Evolutionary conservation across 2,329 filamentous ascomycete genomes (phyloP).

Genomic region (Aspergillus sp.): DNA sequence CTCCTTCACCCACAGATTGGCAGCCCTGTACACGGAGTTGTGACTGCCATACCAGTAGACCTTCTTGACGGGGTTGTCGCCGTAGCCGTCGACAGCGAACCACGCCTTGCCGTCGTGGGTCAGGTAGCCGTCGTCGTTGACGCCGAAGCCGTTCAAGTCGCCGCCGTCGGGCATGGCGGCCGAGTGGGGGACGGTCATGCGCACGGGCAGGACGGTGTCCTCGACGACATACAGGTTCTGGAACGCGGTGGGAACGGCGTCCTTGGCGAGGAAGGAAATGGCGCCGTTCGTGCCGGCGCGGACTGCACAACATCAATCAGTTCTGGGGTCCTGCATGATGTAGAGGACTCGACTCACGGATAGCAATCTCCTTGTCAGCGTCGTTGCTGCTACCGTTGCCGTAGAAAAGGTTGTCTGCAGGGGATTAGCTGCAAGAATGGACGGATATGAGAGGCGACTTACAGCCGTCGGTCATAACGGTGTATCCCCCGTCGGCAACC

Average conservation of each 20-base stretch:
- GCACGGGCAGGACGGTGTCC: slow-evolving; percentile 11
- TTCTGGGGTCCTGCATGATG: no score
- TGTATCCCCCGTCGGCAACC: slow-evolving; percentile 7
- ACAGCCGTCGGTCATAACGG: slow-evolving; percentile 15
- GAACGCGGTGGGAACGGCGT: slow-evolving; percentile 16
- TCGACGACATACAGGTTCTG: slow-evolving; percentile 21
- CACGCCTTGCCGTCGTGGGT: slow-evolving; percentile 16
- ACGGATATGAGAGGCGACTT: slow-evolving; percentile 2
- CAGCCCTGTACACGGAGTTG: slow-evolving; percentile 11
- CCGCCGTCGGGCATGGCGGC: slow-evolving; percentile 15
- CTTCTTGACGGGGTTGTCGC: slow-evolving; percentile 11
- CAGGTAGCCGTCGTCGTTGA: slow-evolving; percentile 18
- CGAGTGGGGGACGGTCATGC: slow-evolving; percentile 20
- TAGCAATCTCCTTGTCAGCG: slow-evolving; percentile 17
- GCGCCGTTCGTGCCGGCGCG: slow-evolving; percentile 10
- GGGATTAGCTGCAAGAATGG: background rate
- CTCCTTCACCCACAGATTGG: slow-evolving; percentile 18
- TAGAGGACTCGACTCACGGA: slow-evolving; percentile 21
- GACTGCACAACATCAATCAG: no score
- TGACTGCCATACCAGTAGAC: slow-evolving; percentile 20
- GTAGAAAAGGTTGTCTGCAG: slow-evolving; percentile 14
- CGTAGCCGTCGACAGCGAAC: slow-evolving; percentile 18
- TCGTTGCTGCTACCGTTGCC: slow-evolving; percentile 12
- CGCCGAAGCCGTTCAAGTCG: slow-evolving; percentile 15
- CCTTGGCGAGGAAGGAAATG: slow-evolving; percentile 16